These are phyloP conservation scores for Acer negundo DNA, from an alignment of 345 rosid species.

Conservation along the genomic window DNA sequence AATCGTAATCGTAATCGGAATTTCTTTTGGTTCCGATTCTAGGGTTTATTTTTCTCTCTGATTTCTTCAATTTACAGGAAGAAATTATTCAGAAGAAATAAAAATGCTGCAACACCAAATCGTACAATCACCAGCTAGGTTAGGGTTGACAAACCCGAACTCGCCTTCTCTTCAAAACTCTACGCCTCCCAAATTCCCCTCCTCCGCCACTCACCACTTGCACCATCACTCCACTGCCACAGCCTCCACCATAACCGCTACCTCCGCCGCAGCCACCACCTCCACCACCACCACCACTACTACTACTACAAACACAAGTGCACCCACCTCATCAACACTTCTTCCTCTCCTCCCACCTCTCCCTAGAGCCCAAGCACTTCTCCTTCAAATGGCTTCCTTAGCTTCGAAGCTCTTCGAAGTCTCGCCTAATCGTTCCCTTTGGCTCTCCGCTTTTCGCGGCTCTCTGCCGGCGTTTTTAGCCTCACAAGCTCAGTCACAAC, in stretches of 20 bases:
- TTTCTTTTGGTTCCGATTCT: not conserved
- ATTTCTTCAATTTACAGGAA: too few species aligned
- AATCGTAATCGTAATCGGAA: too few species aligned
- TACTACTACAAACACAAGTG: conserved; percentile 18
- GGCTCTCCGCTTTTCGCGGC: conserved; percentile 86
- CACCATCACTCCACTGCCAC: conserved; percentile 40
- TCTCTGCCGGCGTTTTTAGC: conserved; percentile 72
- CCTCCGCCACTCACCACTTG: conserved; percentile 30
- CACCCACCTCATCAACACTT: conserved; percentile 58
- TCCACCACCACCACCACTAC: conserved; percentile 25
- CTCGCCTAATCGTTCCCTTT: conserved; percentile 70
- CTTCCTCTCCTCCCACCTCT: conserved; percentile 90
- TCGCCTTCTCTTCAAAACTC: conserved; percentile 74
- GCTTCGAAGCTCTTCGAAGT: conserved; percentile 75
- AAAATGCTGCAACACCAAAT: conserved; percentile 83
- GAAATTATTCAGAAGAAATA: not conserved
- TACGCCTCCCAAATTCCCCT: conserved; percentile 59
- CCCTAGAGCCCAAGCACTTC: conserved; percentile 80
- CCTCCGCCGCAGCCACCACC: conserved; percentile 18
- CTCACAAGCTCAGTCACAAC: conserved; percentile 47
- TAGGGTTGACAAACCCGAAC: conserved; percentile 74
- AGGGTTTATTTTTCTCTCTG: not conserved
- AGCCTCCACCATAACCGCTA: conserved; percentile 35
- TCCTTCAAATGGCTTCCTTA: conserved; percentile 77
- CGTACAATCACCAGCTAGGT: conserved; percentile 84